Evolutionary conservation across 495 filamentous ascomycete genomes (phyloP).

Genomic region (Tuber brumale): DNA sequence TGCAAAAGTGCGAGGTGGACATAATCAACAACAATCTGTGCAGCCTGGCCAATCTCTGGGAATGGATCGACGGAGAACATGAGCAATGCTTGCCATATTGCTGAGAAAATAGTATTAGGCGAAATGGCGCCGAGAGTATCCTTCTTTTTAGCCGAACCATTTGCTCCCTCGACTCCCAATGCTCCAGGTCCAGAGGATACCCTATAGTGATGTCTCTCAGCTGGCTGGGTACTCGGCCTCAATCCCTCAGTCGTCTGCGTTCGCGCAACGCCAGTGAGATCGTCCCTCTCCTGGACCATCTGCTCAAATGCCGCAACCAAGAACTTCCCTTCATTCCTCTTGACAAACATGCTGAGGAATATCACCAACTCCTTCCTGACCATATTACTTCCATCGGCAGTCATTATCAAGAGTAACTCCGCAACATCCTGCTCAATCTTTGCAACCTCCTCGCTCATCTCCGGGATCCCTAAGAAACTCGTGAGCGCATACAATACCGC

Average conservation of each 20-base stretch:
- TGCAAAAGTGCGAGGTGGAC: slow-evolving; percentile 69
- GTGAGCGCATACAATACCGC: slow-evolving; percentile 90
- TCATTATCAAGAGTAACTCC: slow-evolving; percentile 75
- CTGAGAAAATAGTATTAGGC: slow-evolving; percentile 79
- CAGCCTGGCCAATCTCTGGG: slow-evolving; percentile 83
- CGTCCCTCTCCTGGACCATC: slow-evolving; percentile 73
- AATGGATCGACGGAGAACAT: slow-evolving; percentile 89
- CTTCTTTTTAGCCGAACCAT: slow-evolving; percentile 25
- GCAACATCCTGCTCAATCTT: slow-evolving; percentile 84
- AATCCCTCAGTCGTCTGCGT: slow-evolving; percentile 8
- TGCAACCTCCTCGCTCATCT: slow-evolving; percentile 83
- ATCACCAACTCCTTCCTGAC: slow-evolving; percentile 88
- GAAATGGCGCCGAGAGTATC: slow-evolving; percentile 52
- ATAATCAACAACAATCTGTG: slow-evolving; percentile 71
- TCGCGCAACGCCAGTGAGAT: slow-evolving; percentile 36
- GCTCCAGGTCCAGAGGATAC: slow-evolving; percentile 30
- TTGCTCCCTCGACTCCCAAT: slow-evolving; percentile 25
- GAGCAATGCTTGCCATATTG: slow-evolving; percentile 88
- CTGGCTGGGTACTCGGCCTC: slow-evolving; percentile 11
- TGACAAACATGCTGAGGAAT: slow-evolving; percentile 87
- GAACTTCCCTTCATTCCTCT: slow-evolving; percentile 87
- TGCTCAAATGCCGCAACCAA: slow-evolving; percentile 88
- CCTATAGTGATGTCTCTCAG: slow-evolving; percentile 31
- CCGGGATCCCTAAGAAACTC: slow-evolving; percentile 86
- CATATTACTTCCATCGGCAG: slow-evolving; percentile 82